Percentiles rank a stretch among this genome's conserved stretches.
phyloP scores from a whole-genome alignment of 2,329 filamentous ascomycete species.

The Neoscytalidium dimidiatum region DNA sequence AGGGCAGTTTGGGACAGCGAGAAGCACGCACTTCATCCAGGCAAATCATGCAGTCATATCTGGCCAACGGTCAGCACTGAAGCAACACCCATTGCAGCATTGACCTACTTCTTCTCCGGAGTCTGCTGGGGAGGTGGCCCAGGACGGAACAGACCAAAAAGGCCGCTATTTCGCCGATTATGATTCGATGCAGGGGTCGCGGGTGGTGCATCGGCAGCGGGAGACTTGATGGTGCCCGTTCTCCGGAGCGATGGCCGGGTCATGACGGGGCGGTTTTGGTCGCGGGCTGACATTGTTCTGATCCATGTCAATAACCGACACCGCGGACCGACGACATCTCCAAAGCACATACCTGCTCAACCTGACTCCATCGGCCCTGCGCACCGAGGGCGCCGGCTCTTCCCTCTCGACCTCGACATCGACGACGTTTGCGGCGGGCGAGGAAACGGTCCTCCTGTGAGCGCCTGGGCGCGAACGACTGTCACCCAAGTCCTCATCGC shows the following conservation, averaged over 20 bases:
- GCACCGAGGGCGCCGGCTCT: constrained; percentile 31
- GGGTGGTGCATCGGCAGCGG: constrained; percentile 26
- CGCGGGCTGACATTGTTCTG: constrained; percentile 35
- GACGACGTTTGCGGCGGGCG: constrained; percentile 30
- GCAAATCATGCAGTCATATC: constrained; percentile 6
- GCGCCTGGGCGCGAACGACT: constrained; percentile 34
- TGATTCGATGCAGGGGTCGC: constrained; percentile 21
- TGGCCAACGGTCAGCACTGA: background rate
- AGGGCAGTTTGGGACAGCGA: constrained; percentile 65
- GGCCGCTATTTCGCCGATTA: constrained; percentile 33
- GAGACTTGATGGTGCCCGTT: constrained; percentile 32
- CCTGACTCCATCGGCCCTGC: constrained; percentile 28
- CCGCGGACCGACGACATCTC: background rate
- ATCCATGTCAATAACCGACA: constrained; percentile 22
- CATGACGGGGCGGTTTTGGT: constrained; percentile 31
- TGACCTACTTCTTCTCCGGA: constrained; percentile 30
- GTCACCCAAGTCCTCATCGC: constrained; percentile 1
- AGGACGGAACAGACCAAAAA: constrained; percentile 34
- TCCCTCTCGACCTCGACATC: constrained; percentile 33
- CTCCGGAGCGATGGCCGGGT: constrained; percentile 33
- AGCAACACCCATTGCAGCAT: constrained; percentile 22
- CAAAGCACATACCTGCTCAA: constrained; percentile 4
- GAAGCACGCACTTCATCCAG: constrained; percentile 13
- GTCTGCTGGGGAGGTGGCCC: constrained; percentile 28
- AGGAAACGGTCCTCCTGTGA: constrained; percentile 34